Evolutionary conservation across 345 rosid genomes (phyloP), one percentile per base, ranked within the genome.

Genomic region (Syzygium jambos): DNA sequence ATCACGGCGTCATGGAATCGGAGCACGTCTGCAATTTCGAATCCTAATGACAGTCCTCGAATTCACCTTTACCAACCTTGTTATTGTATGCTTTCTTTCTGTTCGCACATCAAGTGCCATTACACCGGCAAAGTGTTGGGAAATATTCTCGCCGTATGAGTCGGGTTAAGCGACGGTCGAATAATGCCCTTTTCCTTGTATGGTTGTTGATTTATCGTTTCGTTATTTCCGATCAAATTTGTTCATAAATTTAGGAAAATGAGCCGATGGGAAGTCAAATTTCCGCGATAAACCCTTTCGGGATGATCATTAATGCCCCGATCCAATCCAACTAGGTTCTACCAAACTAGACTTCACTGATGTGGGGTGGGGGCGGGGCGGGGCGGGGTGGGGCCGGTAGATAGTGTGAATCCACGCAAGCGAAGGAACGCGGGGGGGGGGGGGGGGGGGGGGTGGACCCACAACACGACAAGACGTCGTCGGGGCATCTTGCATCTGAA

Each of bases 1-100:
- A 68, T 68, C 41, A 1, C 2, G 49, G 2, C 5, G 2, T 9
- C 27, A 2, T 9, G 11, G 27, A 19, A 21, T 38, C 0, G 3
- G 49, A 73, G 23, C 38, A 38, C 5, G 7, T 5, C 9, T 0
- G 2, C 8, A 38, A 4, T 19, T 73, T 11, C 7, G 6, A 34
- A 38, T 73, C 82, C 0, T 38, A 22, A 38, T 0, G 82, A 73
- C 9, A 22, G 9, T 73, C 49, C 49, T 73, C 43, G 25, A 21
- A 73, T 19, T 73, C 23, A 14, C 11, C 27, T 38, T 38, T 0
- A 11, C 49, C 80, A 11, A 9, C 38, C 49, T 38, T 38, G 46
- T 34, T 12, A 34, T 9, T 9, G 9, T 38, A 41, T 9, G 80
- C 49, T 38, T 73, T 6, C 49, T 73, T 38, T 3, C 14, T 73